Evolutionary conservation across 495 filamentous ascomycete species (phyloP).

Genomic region (Trypethelium eluteriae): DNA sequence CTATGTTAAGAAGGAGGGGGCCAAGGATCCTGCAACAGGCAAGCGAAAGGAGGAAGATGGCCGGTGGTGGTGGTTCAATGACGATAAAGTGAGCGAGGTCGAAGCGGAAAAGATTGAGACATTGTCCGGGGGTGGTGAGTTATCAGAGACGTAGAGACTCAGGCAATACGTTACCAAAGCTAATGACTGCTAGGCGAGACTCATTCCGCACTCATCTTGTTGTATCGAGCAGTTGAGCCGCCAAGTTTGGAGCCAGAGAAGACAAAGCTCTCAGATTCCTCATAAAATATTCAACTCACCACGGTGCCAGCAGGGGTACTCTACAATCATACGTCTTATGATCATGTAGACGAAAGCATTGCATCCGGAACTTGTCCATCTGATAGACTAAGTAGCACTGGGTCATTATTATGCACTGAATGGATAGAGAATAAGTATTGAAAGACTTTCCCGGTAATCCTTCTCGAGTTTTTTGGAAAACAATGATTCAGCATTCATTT

Average conservation of each 20-base stretch:
- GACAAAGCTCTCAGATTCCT: conserved; percentile 11
- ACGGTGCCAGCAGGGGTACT: background rate
- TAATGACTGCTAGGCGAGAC: conserved; percentile 56
- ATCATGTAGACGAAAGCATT: background rate
- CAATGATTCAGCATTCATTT: background rate
- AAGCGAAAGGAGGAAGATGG: conserved; percentile 73
- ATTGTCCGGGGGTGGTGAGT: conserved; percentile 77
- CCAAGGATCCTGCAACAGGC: conserved; percentile 55
- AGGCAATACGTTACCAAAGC: background rate
- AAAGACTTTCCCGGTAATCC: background rate
- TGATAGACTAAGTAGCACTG: background rate
- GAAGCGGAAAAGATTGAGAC: conserved; percentile 83
- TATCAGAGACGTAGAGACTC: background rate
- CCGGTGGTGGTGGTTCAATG: conserved; percentile 99
- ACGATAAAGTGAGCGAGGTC: conserved; percentile 94
- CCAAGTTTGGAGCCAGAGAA: conserved; percentile 41
- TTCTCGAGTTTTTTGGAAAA: background rate
- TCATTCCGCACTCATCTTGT: conserved; percentile 85
- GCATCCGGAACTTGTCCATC: background rate
- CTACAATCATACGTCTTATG: background rate
- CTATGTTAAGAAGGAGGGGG: conserved; percentile 85
- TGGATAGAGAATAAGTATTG: conserved; percentile 7
- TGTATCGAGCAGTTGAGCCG: conserved; percentile 78
- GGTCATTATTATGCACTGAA: background rate
- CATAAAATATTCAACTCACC: background rate